Conservation (phyloP, 1,139 yeast genomes). For the Pneumocystis oryctolagi region DNA sequence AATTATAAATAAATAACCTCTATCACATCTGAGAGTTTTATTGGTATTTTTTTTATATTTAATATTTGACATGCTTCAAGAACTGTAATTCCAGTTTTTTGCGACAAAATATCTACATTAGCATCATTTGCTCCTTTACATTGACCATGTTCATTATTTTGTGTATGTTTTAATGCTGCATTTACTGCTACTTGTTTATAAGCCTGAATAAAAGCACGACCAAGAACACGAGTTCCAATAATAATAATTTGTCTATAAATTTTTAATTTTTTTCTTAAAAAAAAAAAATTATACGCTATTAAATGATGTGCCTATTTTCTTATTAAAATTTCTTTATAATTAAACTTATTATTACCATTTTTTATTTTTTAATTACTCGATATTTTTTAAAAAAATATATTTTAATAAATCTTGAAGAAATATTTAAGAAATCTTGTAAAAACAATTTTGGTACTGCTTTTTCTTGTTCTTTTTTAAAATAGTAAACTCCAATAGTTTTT, state of each 20-base stretch:
- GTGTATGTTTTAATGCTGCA: conserved; percentile 27
- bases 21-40: conserved; percentile 48
- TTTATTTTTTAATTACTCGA: background rate
- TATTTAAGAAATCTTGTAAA: background rate
- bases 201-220: conserved; percentile 92
- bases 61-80: conserved; percentile 88
- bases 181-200: conserved; percentile 85
- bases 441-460: background rate
- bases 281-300: background rate
- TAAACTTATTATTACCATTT: background rate
- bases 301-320: conserved; percentile 1
- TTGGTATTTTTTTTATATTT: conserved; percentile 45
- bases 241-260: conserved; percentile 48
- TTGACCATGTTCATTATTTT: conserved; percentile 39
- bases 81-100: conserved; percentile 33
- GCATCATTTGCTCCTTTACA: conserved; percentile 2
- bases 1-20: conserved; percentile 20
- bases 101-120: conserved; percentile 8
- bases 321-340: background rate
- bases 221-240: conserved; percentile 92
- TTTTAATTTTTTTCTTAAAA: background rate
- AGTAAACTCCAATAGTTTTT: background rate
- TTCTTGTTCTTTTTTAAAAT: background rate
- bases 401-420: background rate
- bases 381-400: background rate